Conservation (phyloP, 2,329 filamentous ascomycete species). For the Amphichorda felina region DNA sequence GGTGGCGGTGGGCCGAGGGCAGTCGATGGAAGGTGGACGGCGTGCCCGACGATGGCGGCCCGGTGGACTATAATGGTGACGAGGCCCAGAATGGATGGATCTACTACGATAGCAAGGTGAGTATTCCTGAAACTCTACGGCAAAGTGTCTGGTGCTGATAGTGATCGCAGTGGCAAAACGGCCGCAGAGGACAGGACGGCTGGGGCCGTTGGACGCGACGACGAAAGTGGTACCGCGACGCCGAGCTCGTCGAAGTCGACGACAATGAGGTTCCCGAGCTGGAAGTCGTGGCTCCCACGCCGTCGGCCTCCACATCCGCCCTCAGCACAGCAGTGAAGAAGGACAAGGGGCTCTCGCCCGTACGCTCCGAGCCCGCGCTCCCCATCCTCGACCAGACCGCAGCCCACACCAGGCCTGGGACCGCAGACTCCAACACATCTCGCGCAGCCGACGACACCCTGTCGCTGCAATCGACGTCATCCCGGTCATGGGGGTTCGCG, state of each 20-base stretch:
- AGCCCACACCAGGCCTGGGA: slow-evolving; percentile 7
- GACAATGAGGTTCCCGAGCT: slow-evolving; percentile 20
- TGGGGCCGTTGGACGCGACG: slow-evolving; percentile 92
- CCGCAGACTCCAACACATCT: slow-evolving; percentile 10
- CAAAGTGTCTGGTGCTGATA: slow-evolving; percentile 6
- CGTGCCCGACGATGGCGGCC: slow-evolving; percentile 35
- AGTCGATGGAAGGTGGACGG: slow-evolving; percentile 84
- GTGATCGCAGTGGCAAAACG: slow-evolving; percentile 71
- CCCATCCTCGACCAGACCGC: slow-evolving; percentile 10
- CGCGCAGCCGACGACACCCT: slow-evolving; percentile 25
- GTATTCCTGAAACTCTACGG: slow-evolving; percentile 10
- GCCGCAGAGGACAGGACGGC: slow-evolving; percentile 71
- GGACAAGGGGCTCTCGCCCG: slow-evolving; percentile 8
- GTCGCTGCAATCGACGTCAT: slow-evolving; percentile 36
- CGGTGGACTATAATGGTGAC: slow-evolving; percentile 40
- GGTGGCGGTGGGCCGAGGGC: slow-evolving; percentile 69
- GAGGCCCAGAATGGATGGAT: slow-evolving; percentile 75
- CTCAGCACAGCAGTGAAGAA: slow-evolving; percentile 5
- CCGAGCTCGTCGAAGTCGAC: slow-evolving; percentile 74
- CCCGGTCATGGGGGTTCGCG: slow-evolving; percentile 23
- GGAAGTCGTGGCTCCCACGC: slow-evolving; percentile 20
- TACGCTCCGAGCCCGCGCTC: slow-evolving; percentile 10
- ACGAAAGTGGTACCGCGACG: slow-evolving; percentile 92
- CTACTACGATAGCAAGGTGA: slow-evolving; percentile 93
- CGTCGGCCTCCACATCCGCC: slow-evolving; percentile 10